These are phyloP conservation scores for Theobroma cacao DNA, from an alignment of 345 rosid species.

Conservation along the genomic window DNA sequence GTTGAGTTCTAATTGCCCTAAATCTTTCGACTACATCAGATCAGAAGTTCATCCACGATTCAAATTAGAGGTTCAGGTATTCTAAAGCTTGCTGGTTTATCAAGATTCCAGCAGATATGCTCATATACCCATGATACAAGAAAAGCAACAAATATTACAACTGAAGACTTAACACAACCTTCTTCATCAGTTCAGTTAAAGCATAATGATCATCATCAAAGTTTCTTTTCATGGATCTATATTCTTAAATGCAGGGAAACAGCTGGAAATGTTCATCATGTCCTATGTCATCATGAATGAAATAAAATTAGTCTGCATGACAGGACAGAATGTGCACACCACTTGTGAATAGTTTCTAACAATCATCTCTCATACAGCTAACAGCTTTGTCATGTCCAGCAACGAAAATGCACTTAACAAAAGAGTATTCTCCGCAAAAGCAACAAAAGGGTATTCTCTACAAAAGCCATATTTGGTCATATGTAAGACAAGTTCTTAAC, in stretches of 20 bases:
- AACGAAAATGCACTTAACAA: background rate
- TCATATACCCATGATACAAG: background rate
- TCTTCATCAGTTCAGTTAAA: background rate
- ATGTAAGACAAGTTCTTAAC: background rate
- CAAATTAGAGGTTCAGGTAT: background rate
- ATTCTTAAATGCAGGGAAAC: background rate
- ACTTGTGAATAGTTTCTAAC: background rate
- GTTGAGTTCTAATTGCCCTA: no score
- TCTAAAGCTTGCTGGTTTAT: background rate
- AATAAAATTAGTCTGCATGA: background rate
- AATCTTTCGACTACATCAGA: no score
- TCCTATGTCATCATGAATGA: background rate
- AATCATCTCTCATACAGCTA: background rate
- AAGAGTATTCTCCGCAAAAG: background rate
- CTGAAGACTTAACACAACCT: background rate
- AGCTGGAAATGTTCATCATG: background rate
- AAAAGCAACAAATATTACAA: background rate
- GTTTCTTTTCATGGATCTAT: background rate
- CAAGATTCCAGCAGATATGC: background rate
- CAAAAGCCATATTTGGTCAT: background rate
- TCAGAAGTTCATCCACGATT: background rate
- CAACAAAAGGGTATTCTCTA: background rate
- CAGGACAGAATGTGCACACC: background rate
- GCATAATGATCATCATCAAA: background rate
- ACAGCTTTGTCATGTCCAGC: background rate